Conservation (phyloP, 1,284 basidiomycete species). For the Anthracocystis setariae region DNA sequence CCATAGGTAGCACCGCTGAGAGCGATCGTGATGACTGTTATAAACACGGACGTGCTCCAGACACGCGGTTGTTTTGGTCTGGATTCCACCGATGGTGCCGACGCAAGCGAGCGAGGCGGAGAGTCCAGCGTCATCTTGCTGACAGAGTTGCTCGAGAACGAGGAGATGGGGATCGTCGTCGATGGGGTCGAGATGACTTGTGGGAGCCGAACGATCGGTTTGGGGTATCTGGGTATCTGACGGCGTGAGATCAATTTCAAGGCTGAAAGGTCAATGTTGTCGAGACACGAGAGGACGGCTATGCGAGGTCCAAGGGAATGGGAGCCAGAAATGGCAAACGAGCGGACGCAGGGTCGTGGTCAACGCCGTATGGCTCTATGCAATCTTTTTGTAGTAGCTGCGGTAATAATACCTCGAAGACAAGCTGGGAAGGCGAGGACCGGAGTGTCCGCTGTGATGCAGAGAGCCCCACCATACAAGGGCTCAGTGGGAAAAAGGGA, state of each 20-base stretch:
- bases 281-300: too few relatives aligned
- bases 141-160: neutral
- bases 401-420: neutral
- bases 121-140: slow-evolving; percentile 12
- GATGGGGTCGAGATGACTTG: neutral
- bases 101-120: slow-evolving; percentile 4
- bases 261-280: too few relatives aligned
- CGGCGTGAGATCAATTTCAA: too few relatives aligned
- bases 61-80: slow-evolving; percentile 11
- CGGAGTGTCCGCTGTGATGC: neutral
- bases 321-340: too few relatives aligned
- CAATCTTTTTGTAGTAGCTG: slow-evolving; percentile 2
- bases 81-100: slow-evolving; percentile 8
- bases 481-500: neutral
- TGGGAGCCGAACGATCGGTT: neutral
- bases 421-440: neutral
- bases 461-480: neutral
- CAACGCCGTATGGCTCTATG: neutral
- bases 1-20: slow-evolving; percentile 50
- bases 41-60: slow-evolving; percentile 37
- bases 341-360: neutral
- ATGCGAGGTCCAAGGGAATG: too few relatives aligned
- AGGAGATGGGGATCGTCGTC: neutral
- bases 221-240: too few relatives aligned
- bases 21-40: slow-evolving; percentile 47